These are phyloP conservation scores for Volvox carteri DNA, from an alignment of 163 green algal genomes.

Conservation along the genomic window DNA sequence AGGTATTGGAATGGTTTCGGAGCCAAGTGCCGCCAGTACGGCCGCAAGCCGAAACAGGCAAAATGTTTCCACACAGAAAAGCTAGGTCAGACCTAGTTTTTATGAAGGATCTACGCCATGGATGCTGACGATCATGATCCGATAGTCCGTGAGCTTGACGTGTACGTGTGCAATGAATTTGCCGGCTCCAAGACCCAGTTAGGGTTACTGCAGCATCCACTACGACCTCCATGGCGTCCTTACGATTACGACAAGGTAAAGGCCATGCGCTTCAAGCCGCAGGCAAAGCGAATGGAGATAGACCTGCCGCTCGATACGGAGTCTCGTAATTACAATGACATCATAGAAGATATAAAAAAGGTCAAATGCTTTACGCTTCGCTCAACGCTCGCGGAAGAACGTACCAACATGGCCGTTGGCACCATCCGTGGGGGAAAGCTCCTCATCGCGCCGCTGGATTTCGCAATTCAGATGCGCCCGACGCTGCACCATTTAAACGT, in stretches of 20 bases:
- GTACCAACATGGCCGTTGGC: constrained; percentile 61
- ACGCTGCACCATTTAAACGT: constrained; percentile 77
- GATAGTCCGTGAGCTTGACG: constrained; percentile 68
- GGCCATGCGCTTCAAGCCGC: constrained; percentile 71
- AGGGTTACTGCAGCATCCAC: constrained; percentile 82
- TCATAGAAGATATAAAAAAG: constrained; percentile 60
- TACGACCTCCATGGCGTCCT: constrained; percentile 79
- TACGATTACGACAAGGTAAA: constrained; percentile 75
- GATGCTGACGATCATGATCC: constrained; percentile 61
- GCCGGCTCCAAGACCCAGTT: constrained; percentile 65
- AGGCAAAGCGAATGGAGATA: constrained; percentile 80
- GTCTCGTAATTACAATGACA: constrained; percentile 74
- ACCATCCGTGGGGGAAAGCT: constrained; percentile 73
- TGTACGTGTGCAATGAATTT: constrained; percentile 71
- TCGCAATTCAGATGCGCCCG: constrained; percentile 85
- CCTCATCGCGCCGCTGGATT: constrained; percentile 76
- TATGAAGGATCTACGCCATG: constrained; percentile 17
- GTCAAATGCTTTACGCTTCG: constrained; percentile 66
- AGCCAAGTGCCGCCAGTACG: too few species aligned
- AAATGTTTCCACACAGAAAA: too few species aligned
- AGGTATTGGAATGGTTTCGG: too few species aligned
- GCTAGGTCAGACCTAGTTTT: too few species aligned
- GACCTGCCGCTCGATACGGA: constrained; percentile 77
- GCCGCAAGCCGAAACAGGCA: too few species aligned
- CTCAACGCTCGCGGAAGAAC: constrained; percentile 68